Conservation (phyloP, 2,329 filamentous ascomycete species). For the Bipolaris bicolor region DNA sequence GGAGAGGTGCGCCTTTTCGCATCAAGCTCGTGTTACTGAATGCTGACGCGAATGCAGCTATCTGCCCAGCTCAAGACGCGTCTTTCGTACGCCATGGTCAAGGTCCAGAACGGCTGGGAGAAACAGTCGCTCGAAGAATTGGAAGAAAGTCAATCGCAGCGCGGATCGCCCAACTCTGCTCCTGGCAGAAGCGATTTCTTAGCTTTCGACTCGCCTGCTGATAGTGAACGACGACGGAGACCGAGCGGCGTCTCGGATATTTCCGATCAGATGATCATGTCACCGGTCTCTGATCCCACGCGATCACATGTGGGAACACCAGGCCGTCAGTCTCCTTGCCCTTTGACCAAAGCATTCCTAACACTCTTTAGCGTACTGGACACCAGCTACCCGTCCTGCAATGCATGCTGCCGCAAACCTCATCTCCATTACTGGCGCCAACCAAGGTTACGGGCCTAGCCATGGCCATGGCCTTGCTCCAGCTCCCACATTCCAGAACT, state of each 20-base stretch:
- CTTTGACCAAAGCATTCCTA: neutral
- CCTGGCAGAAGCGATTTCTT: conserved; percentile 52
- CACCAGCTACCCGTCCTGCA: conserved; percentile 31
- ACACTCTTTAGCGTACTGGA: conserved; percentile 36
- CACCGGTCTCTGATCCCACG: conserved; percentile 38
- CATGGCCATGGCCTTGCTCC: conserved; percentile 39
- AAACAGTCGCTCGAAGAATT: conserved; percentile 77
- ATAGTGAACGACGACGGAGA: conserved; percentile 35
- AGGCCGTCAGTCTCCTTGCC: conserved; percentile 25
- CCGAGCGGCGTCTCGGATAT: conserved; percentile 46
- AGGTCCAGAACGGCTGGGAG: conserved; percentile 87
- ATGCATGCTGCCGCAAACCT: conserved; percentile 37
- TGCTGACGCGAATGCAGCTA: conserved; percentile 59
- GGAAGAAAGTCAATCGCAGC: conserved; percentile 75
- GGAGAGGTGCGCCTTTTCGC: conserved; percentile 69
- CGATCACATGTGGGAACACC: conserved; percentile 33
- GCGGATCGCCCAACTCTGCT: conserved; percentile 66
- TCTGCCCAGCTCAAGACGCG: conserved; percentile 81
- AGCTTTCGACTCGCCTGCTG: conserved; percentile 41
- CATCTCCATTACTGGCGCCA: conserved; percentile 37
- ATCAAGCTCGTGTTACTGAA: conserved; percentile 13
- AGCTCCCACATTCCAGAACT: conserved; percentile 40
- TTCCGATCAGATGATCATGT: conserved; percentile 45
- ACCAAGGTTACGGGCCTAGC: conserved; percentile 23
- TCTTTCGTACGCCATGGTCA: conserved; percentile 91